Conservation (phyloP, 148 eudicot genomes). For the Rhododendron ovatum region DNA sequence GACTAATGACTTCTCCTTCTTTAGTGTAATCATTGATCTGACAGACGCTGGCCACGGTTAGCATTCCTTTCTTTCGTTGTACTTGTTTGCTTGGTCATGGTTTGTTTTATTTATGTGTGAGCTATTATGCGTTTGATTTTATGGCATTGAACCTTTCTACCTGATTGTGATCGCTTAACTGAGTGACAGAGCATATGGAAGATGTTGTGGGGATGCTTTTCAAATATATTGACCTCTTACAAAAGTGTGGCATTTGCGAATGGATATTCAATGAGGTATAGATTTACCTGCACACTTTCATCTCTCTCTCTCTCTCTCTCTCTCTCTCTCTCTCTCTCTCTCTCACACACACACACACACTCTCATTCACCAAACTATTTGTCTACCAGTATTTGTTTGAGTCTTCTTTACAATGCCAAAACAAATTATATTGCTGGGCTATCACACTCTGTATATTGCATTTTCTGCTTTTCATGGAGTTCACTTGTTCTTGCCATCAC, state of each 20-base stretch:
- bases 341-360: background rate
- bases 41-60: background rate
- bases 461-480: background rate
- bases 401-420: background rate
- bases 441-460: background rate
- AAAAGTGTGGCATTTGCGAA: background rate
- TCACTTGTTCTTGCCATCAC: background rate
- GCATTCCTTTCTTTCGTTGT: background rate
- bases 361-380: background rate
- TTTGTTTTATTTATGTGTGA: background rate
- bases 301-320: constrained; percentile 1
- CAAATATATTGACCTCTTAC: background rate
- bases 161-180: background rate
- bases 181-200: background rate
- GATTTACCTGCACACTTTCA: background rate
- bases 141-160: background rate
- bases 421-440: background rate
- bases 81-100: background rate
- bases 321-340: too few relatives aligned
- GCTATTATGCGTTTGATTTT: background rate
- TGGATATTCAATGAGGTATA: background rate
- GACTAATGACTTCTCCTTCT: background rate
- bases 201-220: constrained; percentile 3
- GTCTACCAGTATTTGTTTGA: background rate
- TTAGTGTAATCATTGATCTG: background rate